Evolutionary conservation across 2,329 filamentous ascomycete species (phyloP).

Genomic region (Ceratocystis cacaofunesta): DNA sequence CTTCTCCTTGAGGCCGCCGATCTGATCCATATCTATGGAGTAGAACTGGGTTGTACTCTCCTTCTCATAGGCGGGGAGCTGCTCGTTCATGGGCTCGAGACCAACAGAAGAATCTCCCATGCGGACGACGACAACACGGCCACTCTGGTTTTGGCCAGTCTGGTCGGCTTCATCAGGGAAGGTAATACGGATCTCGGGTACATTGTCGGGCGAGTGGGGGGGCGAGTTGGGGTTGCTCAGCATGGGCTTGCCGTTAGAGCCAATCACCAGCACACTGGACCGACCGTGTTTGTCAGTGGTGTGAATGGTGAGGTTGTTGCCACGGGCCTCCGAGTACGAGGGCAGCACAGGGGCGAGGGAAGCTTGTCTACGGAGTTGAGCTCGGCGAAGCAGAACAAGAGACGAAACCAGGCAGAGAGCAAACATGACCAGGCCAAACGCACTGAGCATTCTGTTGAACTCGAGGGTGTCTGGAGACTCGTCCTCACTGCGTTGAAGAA

Average conservation of each 20-base stretch:
- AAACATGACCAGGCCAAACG: conserved; percentile 65
- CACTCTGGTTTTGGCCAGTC: conserved; percentile 63
- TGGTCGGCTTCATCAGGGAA: conserved; percentile 94
- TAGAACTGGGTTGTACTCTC: conserved; percentile 69
- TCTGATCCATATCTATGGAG: conserved; percentile 84
- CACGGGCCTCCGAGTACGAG: conserved; percentile 32
- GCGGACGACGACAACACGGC: conserved; percentile 78
- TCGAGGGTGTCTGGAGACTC: conserved; percentile 43
- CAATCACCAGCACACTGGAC: conserved; percentile 61
- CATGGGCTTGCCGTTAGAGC: conserved; percentile 61
- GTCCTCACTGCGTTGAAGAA: conserved; percentile 21
- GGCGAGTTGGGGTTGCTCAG: conserved; percentile 61
- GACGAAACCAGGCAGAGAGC: conserved; percentile 51
- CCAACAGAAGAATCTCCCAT: conserved; percentile 81
- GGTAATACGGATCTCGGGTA: conserved; percentile 94
- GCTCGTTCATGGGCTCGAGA: conserved; percentile 71
- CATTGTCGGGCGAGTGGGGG: conserved; percentile 62
- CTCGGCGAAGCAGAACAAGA: conserved; percentile 59
- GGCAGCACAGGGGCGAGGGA: conserved; percentile 30
- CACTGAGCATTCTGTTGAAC: conserved; percentile 60
- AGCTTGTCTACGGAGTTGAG: conserved; percentile 32
- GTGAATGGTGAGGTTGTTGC: conserved; percentile 42
- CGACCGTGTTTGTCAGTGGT: conserved; percentile 37
- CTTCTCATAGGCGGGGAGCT: conserved; percentile 79
- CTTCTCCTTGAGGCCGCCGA: conserved; percentile 91